Evolutionary conservation across 768 basidiomycete species (phyloP), one percentile per base, ranked within the genome.

Genomic region (Suillus weaverae): DNA sequence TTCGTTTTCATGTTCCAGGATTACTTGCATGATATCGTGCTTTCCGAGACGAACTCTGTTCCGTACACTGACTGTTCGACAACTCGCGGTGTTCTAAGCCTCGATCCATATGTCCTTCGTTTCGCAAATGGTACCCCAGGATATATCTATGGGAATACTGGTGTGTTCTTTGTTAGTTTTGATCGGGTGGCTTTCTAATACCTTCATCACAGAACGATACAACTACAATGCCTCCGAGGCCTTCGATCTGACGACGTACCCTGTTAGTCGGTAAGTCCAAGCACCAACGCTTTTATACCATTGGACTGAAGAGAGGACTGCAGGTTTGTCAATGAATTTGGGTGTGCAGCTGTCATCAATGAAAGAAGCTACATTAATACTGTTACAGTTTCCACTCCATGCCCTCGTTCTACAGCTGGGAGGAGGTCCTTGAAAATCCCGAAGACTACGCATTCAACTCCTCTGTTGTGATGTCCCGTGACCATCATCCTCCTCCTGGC

Each of bases 341-440:
- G 85, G 82, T 84, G 62, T 56, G 79, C 66, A 35, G 11, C 13
- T 48, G 41, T 56, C 22, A 14, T 43, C 18, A 6, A 20, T 64
- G 35, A 33, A 41, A 36, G 61, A 41, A 43, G 14, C 16, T 22
- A 62, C 8, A 20, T 22, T 48, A 48, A 32, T 35, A 5, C 16
- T 57, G 16, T 39, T 26, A n/a, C 43, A 85, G 85, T 11, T 86
- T 86, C 74, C 86, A 86, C 70, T 87, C 86, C 0, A 85, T 86
- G 82, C 86, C 86, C 5, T 86, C 85, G 1, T 84, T 87, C 73
- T 87, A 85, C 66, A 82, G 76, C 60, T 88, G 86, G 86, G 79
- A 86, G 68, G 84, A 86, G 68, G 86, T 84, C 2, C 80, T 87
- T 5, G 67, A 72, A 26, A 79, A 80, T 4, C 78, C 81, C 0